Base-by-base conservation (phyloP, 2,329 filamentous ascomycete species). In the Ciborinia camelliae region DNA sequence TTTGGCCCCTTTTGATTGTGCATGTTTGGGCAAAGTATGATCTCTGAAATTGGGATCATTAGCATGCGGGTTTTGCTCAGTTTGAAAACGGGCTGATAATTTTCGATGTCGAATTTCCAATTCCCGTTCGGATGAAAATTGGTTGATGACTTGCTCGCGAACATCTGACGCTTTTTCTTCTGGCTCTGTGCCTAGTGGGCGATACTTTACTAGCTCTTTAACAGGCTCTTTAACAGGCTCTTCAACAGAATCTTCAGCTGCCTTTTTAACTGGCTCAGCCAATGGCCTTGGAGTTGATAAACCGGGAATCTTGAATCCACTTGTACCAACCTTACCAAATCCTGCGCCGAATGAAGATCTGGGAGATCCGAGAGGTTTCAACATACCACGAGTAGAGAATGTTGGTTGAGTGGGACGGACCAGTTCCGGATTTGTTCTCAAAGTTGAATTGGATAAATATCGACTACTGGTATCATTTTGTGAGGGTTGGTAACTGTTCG, bases 1-100 rank as follows among this genome's bases (percentile, higher is more conserved):
- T 68, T 68, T 71, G 28, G 41, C 12, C 23, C 59, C 72, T 63
- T 71, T 73, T 3, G 72, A 71, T 45, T 69, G 72, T 8, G 70
- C 67, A 12, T 62, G 51, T 2, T 68, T 67, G 23, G 68, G 55
- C 8, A 58, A 45, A 14, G 39, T 18, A n/a, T 58, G 54, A 35
- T 58, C 55, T 35, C 55, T 58, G 55, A 35, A 32, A 4, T 47
- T 47, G 15, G 55, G 41, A 14, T 35, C 68, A 30, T 47, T 58
- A 14, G 66, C 26, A 7, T 35, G 18, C 3, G 37, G 18, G 10
- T 39, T 32, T 28, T 69, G 63, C 23, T 52, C 54, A 3, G 26
- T 28, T 30, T 48, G 51, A 35, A 63, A 65, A 48, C 64, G 60
- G n/a, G 23, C 47, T 12, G 66, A 63, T 23, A 53, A 55, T 43